Conservation (phyloP, 129 eudicot genomes). For the carrot (Daucus carota) region DH1_v3.0 NC_030389.2:9548001-9548500, state of each 20-base stretch:
- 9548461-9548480: no score
- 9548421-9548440: no score
- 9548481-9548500: no score
- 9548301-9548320: not conserved
- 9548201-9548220: constrained; percentile 75
- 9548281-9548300: constrained; percentile 54
- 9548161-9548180: not conserved
- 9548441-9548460: no score
- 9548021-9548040: constrained; percentile 56
- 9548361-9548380: no score
- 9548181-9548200: constrained; percentile 8
- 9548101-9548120: constrained; percentile 92
- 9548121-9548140: constrained; percentile 16
- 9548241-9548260: constrained; percentile 78
- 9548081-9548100: constrained; percentile 86
- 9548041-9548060: constrained; percentile 95
- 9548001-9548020: not conserved
- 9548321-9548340: not conserved
- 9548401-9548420: no score
- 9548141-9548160: not conserved
- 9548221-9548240: constrained; percentile 90
- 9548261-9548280: constrained; percentile 75
- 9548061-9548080: constrained; percentile 99
- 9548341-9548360: no score
- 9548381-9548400: no score